Percentiles rank a stretch among this genome's conserved stretches.
phyloP scores from a whole-genome alignment of 768 basidiomycete genomes.

The Sporobolomyces pararoseus region DNA sequence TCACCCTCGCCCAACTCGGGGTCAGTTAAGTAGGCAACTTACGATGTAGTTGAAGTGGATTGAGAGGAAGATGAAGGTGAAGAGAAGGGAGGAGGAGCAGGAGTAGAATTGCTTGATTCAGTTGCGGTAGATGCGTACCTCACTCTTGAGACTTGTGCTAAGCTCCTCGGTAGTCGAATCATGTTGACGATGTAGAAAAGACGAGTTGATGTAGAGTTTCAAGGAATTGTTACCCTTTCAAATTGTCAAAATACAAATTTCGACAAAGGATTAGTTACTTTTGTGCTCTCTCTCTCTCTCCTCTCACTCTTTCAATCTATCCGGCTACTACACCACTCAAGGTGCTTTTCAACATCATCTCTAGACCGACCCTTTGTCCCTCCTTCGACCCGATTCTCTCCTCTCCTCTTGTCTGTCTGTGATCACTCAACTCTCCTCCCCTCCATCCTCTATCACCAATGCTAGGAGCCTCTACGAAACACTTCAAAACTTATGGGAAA shows the following conservation, averaged over 20 bases:
- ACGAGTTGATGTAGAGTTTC: neutral
- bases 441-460: neutral
- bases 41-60: neutral
- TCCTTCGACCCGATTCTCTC: neutral
- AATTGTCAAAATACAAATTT: neutral
- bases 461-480: constrained; percentile 20
- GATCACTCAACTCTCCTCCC: constrained; percentile 15
- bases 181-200: neutral
- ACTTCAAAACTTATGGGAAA: constrained; percentile 34
- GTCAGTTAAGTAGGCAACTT: no score
- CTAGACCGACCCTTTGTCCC: neutral
- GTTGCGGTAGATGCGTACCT: neutral
- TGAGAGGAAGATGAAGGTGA: neutral
- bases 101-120: neutral
- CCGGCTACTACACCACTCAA: neutral
- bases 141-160: neutral
- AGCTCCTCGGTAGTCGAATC: constrained; percentile 7
- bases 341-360: neutral
- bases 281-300: neutral
- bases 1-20: constrained; percentile 1
- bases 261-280: no score
- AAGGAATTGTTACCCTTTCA: neutral
- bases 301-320: neutral
- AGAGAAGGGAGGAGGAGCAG: neutral
- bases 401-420: neutral